Evolutionary conservation across 2,329 filamentous ascomycete genomes (phyloP), one percentile per base, ranked within the genome.

Genomic region (Sporothrix pseudoabietina): DNA sequence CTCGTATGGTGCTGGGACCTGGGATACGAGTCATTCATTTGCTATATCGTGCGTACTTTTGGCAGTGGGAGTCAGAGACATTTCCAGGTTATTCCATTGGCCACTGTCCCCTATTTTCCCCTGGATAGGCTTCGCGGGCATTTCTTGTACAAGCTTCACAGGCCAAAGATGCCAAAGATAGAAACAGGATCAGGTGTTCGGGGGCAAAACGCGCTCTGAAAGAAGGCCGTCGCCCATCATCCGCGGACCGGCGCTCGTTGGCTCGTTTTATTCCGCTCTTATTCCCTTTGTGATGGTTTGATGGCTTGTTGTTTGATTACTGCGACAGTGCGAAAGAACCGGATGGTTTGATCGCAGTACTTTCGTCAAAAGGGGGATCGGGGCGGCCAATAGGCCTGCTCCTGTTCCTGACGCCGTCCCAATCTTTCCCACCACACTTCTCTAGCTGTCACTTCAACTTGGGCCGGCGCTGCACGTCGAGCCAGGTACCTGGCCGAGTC

Each of bases 211-310:
- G 59, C 59, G 39, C 19, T 30, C 1, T 22, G 30, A 32, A 69
- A n/a, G 47, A 30, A 55, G 35, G 35, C 69, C 69, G 55, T n/a
- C 30, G 55, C 26, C 69, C 55, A 71, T 71, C 69, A 63, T 63
- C 55, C 69, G 69, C 41, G n/a, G 22, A 30, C 69, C 69, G 39
- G 35, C 69, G 69, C 59, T 47, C 26, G 26, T 57, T 44, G 32
- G 49, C 49, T 61, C 66, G 26, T 16, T 19, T 57, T 57, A 30
- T 57, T 30, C 19, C 16, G 26, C 2, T 26, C 57, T 44, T 44
- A 9, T 44, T 14, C 26, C 26, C 41, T 44, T 44, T 44, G 41
- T 44, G 41, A 44, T 44, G 9, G 41, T 32, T n/a, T 66, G 41
- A 12, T 44, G 3, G 41, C 19, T n/a, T 66, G 39, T 30, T 49